Conservation (phyloP, 345 rosid genomes). For the Aurinia saxatilis region DNA sequence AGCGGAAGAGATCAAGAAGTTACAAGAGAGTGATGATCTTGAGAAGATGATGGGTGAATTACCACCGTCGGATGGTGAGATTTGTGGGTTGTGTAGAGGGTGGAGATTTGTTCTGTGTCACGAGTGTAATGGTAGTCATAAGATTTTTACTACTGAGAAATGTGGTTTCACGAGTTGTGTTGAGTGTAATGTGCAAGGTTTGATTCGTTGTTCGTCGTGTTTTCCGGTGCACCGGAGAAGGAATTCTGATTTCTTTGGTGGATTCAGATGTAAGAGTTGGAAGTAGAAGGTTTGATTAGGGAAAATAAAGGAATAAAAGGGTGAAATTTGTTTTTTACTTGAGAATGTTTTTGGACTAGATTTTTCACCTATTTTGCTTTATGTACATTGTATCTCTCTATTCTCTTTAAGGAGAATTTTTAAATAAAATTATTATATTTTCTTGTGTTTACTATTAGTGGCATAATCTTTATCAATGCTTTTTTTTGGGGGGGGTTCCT, state of each 20-base stretch:
- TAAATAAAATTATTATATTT: too few relatives aligned
- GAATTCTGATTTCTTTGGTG: background rate
- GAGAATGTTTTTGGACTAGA: too few relatives aligned
- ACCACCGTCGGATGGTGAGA: conserved; percentile 17
- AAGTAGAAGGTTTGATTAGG: background rate
- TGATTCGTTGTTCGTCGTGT: conserved; percentile 39
- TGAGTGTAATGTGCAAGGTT: conserved; percentile 41
- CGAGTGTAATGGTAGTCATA: conserved; percentile 53
- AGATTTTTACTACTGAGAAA: conserved; percentile 38
- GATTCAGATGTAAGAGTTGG: background rate
- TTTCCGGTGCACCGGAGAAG: conserved; percentile 17
- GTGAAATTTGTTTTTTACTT: too few relatives aligned
- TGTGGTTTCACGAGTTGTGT: conserved; percentile 39
- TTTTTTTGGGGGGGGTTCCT: too few relatives aligned
- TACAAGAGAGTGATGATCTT: conserved; percentile 47
- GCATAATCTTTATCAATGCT: too few relatives aligned
- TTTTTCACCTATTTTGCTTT: too few relatives aligned
- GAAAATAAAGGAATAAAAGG: too few relatives aligned
- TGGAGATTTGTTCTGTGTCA: conserved; percentile 45
- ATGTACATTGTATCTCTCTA: too few relatives aligned
- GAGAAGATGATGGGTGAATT: conserved; percentile 26
- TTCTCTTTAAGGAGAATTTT: too few relatives aligned
- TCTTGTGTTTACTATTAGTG: too few relatives aligned
- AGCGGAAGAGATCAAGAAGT: conserved; percentile 31
- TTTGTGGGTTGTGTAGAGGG: conserved; percentile 44